These are phyloP conservation scores for Cladosporium austrohemisphaericum DNA, from an alignment of 2,329 filamentous ascomycete genomes.

Conservation along the genomic window DNA sequence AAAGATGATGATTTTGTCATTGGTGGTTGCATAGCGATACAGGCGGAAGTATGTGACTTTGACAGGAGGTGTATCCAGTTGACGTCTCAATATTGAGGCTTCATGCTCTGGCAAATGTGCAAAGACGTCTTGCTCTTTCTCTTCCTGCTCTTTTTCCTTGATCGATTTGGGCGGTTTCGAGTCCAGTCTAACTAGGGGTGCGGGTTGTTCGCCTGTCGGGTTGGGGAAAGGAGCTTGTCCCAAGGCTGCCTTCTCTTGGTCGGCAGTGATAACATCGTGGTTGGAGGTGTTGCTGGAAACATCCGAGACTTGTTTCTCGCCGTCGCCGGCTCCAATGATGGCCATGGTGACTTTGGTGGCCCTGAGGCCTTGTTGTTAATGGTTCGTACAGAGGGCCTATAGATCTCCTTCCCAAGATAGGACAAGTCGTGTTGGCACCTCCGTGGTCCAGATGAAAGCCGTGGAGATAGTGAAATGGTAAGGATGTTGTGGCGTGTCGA, in stretches of 20 bases:
- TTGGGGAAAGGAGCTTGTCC: slow-evolving; percentile 31
- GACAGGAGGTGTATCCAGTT: slow-evolving; percentile 41
- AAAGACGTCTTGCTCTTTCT: slow-evolving; percentile 27
- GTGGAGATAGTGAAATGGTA: too few relatives aligned
- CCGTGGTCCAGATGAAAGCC: too few relatives aligned
- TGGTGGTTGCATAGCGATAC: slow-evolving; percentile 44
- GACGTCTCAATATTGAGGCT: slow-evolving; percentile 33
- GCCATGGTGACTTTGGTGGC: slow-evolving; percentile 6
- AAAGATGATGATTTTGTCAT: slow-evolving; percentile 39
- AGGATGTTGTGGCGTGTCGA: too few relatives aligned
- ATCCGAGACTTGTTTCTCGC: slow-evolving; percentile 24
- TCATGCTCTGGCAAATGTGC: slow-evolving; percentile 38
- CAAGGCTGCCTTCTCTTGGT: slow-evolving; percentile 29
- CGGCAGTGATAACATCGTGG: slow-evolving; percentile 24
- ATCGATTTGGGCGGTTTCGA: slow-evolving; percentile 23
- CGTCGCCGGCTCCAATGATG: slow-evolving; percentile 1
- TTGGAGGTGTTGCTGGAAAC: slow-evolving; percentile 24
- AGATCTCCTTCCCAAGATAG: background rate
- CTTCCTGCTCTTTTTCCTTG: slow-evolving; percentile 22
- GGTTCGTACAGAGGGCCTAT: background rate
- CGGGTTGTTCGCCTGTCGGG: slow-evolving; percentile 25
- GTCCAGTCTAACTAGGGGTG: slow-evolving; percentile 27
- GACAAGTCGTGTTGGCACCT: too few relatives aligned
- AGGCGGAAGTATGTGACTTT: slow-evolving; percentile 41
- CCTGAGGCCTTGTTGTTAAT: background rate